Evolutionary conservation across 768 basidiomycete genomes (phyloP), one percentile per base, ranked within the genome.

Genomic region (Tylopilus felleus): DNA sequence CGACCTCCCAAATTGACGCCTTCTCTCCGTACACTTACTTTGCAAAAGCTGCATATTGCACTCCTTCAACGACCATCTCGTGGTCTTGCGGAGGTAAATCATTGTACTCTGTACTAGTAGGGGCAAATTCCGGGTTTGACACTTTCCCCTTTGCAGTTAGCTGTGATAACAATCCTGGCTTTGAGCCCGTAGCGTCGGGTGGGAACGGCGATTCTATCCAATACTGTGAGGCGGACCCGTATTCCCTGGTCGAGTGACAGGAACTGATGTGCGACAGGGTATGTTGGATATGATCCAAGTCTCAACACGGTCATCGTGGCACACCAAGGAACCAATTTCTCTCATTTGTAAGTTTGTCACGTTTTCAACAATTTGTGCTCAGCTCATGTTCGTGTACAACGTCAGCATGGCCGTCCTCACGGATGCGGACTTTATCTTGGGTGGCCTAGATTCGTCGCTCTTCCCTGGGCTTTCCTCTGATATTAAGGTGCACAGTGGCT

Each of bases 81-180:
- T 84, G 82, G 80, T 69, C 69, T 31, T 84, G 82, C 65, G 83
- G 83, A 65, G 60, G 81, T 80, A 58, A 58, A 66, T 63, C 13
- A n/a, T 44, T 17, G 6, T 25, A 9, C 8, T 31, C 27, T 31
- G 4, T 16, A 27, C 23, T 29, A 0, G 2, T 25, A 14, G 13
- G 21, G 5, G 4, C 16, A 36, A 16, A 19, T 25, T 31, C 7
- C 16, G 13, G 25, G 9, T 13, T 14, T 54, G 23, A 62, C 29
- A 10, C 9, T 13, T 31, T 21, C 5, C 5, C 9, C 9, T 31
- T 13, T 4, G 10, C 41, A 77, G 75, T 49, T 1, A 68, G 75
- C 51, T 82, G 81, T 62, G 46, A 73, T 4, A 74, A 72, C 4
- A 79, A 74, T 58, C 55, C 74, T 1, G 60, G 53, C 16, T 82